Percentiles rank a stretch among this genome's conserved stretches.
phyloP scores from a whole-genome alignment of 1,284 basidiomycete species.

The Hypsizygus ulmarius region DNA sequence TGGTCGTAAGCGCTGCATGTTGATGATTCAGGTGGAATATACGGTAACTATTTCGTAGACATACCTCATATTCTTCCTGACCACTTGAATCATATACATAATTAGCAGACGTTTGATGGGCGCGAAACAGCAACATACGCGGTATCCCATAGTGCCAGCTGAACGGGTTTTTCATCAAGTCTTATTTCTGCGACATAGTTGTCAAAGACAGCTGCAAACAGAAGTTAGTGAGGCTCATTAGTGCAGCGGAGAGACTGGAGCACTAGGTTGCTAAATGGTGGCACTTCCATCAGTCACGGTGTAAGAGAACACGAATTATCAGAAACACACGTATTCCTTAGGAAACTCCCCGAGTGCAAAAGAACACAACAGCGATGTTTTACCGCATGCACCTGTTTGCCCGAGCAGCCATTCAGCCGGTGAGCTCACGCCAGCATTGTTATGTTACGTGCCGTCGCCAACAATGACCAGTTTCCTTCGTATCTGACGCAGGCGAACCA shows the following conservation, averaged over 20 bases:
- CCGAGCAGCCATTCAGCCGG: slow-evolving; percentile 20
- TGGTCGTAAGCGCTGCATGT: slow-evolving; percentile 77
- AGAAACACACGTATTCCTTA: slow-evolving; percentile 82
- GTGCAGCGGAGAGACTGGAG: slow-evolving; percentile 10
- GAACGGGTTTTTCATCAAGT: slow-evolving; percentile 94
- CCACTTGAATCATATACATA: slow-evolving; percentile 50
- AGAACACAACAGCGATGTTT: slow-evolving; percentile 82
- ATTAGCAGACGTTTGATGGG: slow-evolving; percentile 11
- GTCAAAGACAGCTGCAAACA: slow-evolving; percentile 80
- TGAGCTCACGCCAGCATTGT: slow-evolving; percentile 14
- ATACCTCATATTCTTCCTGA: slow-evolving; percentile 91
- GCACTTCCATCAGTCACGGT: slow-evolving; percentile 1
- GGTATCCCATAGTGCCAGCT: slow-evolving; percentile 96
- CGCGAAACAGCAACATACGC: slow-evolving; percentile 60
- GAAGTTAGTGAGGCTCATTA: slow-evolving; percentile 9
- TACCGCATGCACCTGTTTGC: slow-evolving; percentile 72
- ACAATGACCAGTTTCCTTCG: slow-evolving; percentile 91
- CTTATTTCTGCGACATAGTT: slow-evolving; percentile 99
- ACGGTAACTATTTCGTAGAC: slow-evolving; percentile 21
- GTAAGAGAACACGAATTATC: slow-evolving; percentile 7
- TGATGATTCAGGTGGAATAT: slow-evolving; percentile 11
- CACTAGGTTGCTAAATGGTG: slow-evolving; percentile 21
- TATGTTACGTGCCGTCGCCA: slow-evolving; percentile 74
- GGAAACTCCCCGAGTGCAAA: slow-evolving; percentile 98
- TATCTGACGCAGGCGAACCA: slow-evolving; percentile 47